Conservation (phyloP, 768 basidiomycete species). For the Panaeolus papilionaceus region DNA sequence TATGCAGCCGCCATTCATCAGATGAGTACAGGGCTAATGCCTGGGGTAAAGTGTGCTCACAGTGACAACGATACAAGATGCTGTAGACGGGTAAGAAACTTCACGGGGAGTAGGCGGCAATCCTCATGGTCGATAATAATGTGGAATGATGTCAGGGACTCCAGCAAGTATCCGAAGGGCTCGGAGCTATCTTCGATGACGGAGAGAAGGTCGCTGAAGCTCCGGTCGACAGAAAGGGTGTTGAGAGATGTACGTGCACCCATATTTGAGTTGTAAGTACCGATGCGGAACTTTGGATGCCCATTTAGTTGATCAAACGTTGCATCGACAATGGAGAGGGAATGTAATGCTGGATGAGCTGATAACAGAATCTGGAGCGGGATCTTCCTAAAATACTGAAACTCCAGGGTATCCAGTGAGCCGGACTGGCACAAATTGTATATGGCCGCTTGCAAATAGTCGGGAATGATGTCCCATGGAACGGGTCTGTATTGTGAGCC, state of each 20-base stretch:
- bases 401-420: neutral
- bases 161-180: neutral
- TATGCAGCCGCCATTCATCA: neutral
- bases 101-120: neutral
- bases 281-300: neutral
- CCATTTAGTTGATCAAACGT: neutral
- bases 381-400: neutral
- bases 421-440: constrained; percentile 3
- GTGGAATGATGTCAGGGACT: neutral
- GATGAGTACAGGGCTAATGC: neutral
- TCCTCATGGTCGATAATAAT: constrained; percentile 8
- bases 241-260: neutral
- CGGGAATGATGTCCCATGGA: neutral
- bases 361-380: neutral
- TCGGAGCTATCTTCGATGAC: neutral
- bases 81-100: neutral
- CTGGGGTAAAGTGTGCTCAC: neutral
- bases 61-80: neutral
- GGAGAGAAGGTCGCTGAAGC: neutral
- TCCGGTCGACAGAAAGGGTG: neutral
- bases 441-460: neutral
- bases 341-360: constrained; percentile 6
- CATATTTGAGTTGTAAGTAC: neutral
- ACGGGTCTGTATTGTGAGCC: constrained; percentile 10
- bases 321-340: constrained; percentile 1